Conservation (phyloP, 2,329 filamentous ascomycete genomes). For the Nemania sp. region DNA sequence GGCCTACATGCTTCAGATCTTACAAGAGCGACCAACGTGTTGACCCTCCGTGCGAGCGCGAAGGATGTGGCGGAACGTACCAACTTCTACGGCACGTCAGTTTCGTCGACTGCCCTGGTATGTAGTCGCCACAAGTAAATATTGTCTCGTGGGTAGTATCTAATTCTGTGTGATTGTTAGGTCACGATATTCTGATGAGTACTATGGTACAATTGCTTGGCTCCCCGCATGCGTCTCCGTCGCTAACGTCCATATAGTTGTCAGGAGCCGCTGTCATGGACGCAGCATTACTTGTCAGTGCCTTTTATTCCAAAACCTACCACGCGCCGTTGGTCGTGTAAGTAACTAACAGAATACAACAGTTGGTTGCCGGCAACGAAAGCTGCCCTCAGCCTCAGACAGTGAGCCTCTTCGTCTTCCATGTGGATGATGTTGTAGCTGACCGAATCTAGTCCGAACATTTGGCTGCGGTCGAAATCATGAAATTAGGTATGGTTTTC, state of each 20-base stretch:
- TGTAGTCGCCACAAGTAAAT: background rate
- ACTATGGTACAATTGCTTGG: slow-evolving; percentile 67
- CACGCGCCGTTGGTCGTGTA: background rate
- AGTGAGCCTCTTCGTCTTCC: background rate
- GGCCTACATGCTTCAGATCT: slow-evolving; percentile 93
- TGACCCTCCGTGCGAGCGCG: slow-evolving; percentile 91
- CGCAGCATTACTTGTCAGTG: slow-evolving; percentile 85
- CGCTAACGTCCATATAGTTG: slow-evolving; percentile 51
- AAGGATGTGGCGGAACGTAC: slow-evolving; percentile 88
- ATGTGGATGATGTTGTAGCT: background rate
- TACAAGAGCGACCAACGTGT: slow-evolving; percentile 99
- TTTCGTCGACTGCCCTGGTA: slow-evolving; percentile 91
- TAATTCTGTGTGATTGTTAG: slow-evolving; percentile 12
- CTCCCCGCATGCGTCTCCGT: background rate
- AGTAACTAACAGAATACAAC: slow-evolving; percentile 6
- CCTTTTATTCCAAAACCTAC: background rate
- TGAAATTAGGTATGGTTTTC: slow-evolving; percentile 70
- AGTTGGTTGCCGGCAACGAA: slow-evolving; percentile 85
- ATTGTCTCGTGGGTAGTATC: background rate
- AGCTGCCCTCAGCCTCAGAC: slow-evolving; percentile 97
- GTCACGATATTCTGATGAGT: slow-evolving; percentile 99
- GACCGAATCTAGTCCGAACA: slow-evolving; percentile 69
- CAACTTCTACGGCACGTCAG: slow-evolving; percentile 87
- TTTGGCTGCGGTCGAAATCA: slow-evolving; percentile 98
- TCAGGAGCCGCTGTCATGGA: slow-evolving; percentile 99